Base-by-base conservation (phyloP, 108 stramenopile species). In the Nitzschia putrida region DNA sequence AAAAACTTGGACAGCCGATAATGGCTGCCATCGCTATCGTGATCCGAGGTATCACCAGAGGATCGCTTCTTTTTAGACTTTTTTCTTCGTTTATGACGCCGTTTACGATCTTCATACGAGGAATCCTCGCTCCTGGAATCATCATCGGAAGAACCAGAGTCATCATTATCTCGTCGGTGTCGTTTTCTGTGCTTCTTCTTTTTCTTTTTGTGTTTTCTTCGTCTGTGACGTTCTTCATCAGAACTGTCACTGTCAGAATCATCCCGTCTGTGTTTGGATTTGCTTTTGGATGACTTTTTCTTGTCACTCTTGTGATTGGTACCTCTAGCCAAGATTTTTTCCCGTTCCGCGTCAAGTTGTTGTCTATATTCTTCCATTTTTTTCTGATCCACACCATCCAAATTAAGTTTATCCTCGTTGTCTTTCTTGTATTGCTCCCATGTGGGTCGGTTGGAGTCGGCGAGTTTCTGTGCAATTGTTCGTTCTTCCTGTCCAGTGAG, bases 371-470 rank as follows among this genome's bases (percentile, higher is more conserved):
- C 93, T 61, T 93, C 87, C 98, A 98, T 98, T 63, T 97, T 92
- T 71, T 86, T 87, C 25, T 83, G 78, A 61, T 98, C 95, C 21
- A 85, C 60, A 2, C 96, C 95, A 1, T 80, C 83, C 44, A 97
- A 53, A 55, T 98, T 85, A 14, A 98, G 83, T 64, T 95, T 94
- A 68, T 97, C 98, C 37, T 95, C 87, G 64, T 98, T 98, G 69
- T 94, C 95, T 73, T 96, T 95, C 71, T 97, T 96, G 77, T 97
- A 98, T 54, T 96, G 91, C 61, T 98, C 98, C 98, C 98, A 98
- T 7, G 96, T 96, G 9, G 96, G 95, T 20, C 98, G 87, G 72
- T 97, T 97, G 40, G 89, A 79, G 80, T 98, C 97, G 49, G 90
- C 89, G 37, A 98, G 81, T 71, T 96, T 97, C 64, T 98, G 92